Evolutionary conservation across 2,329 filamentous ascomycete species (phyloP).

Genomic region (Raffaelea arxii): DNA sequence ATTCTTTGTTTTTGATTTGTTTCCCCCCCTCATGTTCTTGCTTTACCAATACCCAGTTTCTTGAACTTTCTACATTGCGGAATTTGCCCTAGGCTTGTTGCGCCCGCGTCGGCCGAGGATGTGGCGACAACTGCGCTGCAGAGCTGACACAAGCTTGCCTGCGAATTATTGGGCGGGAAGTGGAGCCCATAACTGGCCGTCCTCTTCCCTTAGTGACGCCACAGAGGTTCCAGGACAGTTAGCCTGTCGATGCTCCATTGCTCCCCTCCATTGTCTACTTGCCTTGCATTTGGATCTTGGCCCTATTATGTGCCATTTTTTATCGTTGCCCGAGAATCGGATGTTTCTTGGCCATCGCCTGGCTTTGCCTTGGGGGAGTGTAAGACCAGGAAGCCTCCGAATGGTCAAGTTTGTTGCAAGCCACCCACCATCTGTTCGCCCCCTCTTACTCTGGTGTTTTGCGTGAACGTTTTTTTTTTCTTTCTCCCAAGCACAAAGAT

Average conservation of each 20-base stretch:
- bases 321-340: conserved; percentile 17
- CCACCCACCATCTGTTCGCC: too few species aligned
- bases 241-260: background rate
- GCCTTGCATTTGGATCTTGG: background rate
- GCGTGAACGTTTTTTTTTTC: too few species aligned
- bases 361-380: too few species aligned
- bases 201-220: background rate
- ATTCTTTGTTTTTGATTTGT: too few species aligned
- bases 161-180: background rate
- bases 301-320: background rate
- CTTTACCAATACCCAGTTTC: too few species aligned
- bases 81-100: too few species aligned
- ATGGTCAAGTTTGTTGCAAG: too few species aligned
- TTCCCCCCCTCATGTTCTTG: too few species aligned
- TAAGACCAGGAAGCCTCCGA: too few species aligned
- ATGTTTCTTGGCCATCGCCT: background rate
- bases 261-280: background rate
- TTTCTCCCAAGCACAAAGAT: too few species aligned
- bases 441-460: too few species aligned
- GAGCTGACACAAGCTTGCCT: background rate
- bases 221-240: background rate
- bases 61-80: too few species aligned
- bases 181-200: background rate
- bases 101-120: background rate
- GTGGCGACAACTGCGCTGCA: background rate